Percentiles rank a stretch among this genome's conserved stretches.
These are phyloP conservation scores for Phytophthora crassamura DNA, from an alignment of 352 stramenopile species.

Conservation along the genomic window DNA sequence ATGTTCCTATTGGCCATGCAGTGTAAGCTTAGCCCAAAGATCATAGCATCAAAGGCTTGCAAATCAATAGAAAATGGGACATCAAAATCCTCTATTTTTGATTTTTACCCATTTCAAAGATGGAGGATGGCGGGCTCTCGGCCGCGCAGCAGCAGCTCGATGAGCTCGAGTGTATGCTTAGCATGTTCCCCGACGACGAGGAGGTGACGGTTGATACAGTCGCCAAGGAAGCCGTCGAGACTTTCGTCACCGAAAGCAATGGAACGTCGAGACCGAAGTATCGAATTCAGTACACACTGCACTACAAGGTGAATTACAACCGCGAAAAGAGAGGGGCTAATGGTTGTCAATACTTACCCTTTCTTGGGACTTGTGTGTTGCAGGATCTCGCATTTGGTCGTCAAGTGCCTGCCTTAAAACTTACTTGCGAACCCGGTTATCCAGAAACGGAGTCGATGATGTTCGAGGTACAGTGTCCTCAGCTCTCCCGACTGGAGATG, in stretches of 20 bases:
- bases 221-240: constrained; percentile 32
- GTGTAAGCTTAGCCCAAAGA: constrained; percentile 21
- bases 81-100: background rate
- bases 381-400: constrained; percentile 31
- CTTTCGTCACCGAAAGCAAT: constrained; percentile 14
- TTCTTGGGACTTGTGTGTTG: background rate
- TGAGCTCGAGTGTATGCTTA: constrained; percentile 79
- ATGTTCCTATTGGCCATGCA: constrained; percentile 12
- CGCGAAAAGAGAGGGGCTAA: too few species aligned
- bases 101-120: too few species aligned
- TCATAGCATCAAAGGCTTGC: background rate
- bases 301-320: constrained; percentile 41
- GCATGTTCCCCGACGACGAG: constrained; percentile 64
- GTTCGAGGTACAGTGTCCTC: constrained; percentile 62
- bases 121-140: constrained; percentile 6
- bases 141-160: constrained; percentile 55
- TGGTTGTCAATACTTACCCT: background rate
- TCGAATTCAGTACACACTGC: constrained; percentile 54
- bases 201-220: constrained; percentile 54
- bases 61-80: background rate
- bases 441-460: constrained; percentile 34
- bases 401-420: constrained; percentile 50
- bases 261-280: constrained; percentile 4
- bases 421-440: constrained; percentile 55
- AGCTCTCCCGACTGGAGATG: constrained; percentile 47